Evolutionary conservation across 1,284 basidiomycete genomes (phyloP).

Genomic region (Malassezia psittaci): DNA sequence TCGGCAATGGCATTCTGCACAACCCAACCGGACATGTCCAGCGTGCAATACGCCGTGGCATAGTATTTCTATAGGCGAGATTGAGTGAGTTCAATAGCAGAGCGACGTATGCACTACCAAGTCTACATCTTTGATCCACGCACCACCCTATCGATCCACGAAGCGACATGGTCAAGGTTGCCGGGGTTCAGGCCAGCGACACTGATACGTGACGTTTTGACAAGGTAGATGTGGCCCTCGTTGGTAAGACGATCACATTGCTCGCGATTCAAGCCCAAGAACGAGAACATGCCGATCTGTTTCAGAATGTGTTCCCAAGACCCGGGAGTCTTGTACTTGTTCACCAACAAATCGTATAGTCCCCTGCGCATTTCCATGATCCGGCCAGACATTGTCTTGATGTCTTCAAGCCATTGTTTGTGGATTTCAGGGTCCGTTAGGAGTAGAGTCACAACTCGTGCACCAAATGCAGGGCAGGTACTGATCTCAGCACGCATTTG

Average conservation of each 20-base stretch:
- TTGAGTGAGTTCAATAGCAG: not conserved
- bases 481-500: slow-evolving; percentile 83
- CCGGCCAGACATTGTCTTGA: slow-evolving; percentile 78
- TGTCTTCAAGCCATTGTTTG: slow-evolving; percentile 77
- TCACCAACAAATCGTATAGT: slow-evolving; percentile 65
- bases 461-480: slow-evolving; percentile 81
- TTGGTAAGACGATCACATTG: slow-evolving; percentile 67
- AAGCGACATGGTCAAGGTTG: slow-evolving; percentile 52
- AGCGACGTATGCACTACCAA: too few relatives aligned
- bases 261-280: slow-evolving; percentile 34
- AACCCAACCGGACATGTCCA: not conserved
- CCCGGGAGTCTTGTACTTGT: slow-evolving; percentile 72
- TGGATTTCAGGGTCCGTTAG: slow-evolving; percentile 61
- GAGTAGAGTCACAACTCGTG: slow-evolving; percentile 59
- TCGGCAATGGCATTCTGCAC: not conserved
- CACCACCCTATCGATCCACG: slow-evolving; percentile 43
- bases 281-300: slow-evolving; percentile 47
- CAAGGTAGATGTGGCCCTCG: slow-evolving; percentile 77
- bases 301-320: slow-evolving; percentile 63
- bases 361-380: slow-evolving; percentile 81
- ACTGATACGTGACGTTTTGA: slow-evolving; percentile 70
- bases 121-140: slow-evolving; percentile 25
- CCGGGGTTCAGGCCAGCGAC: slow-evolving; percentile 79
- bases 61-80: not conserved
- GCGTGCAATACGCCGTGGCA: slow-evolving; percentile 10